Evolutionary conservation across 768 basidiomycete genomes (phyloP), one percentile per base, ranked within the genome.

Genomic region (Suillus subalutaceus): DNA sequence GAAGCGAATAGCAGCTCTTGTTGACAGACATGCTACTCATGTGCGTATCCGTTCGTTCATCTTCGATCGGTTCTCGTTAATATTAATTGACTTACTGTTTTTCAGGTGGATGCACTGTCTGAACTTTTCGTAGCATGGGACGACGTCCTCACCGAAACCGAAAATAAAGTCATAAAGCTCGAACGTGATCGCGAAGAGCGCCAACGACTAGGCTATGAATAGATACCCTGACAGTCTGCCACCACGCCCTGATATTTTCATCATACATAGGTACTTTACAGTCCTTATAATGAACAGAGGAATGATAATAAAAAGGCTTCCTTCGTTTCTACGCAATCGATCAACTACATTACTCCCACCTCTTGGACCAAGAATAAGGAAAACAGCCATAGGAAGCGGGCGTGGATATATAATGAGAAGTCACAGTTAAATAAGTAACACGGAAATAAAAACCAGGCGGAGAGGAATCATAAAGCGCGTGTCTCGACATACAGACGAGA

Each of bases 91-190:
- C 38, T 61, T 40, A 37, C 55, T 60, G 40, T 65, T n/a, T 6
- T 48, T 65, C 63, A 94, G 93, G 88, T 93, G 10, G 93, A 93
- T 71, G 85, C 87, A 2, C 81, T 94, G 1, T 94, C 93, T 15
- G 92, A 94, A 69, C 79, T 94, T 26, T 94, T 95, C 67, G 90
- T 95, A 8, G 86, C 85, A 16, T 95, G 93, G 93, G 92, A 94
- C 69, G 91, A 94, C 65, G 83, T 88, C 1, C 76, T 94, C 12
- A 81, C 83, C n/a, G 87, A 86, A 55, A 84, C 87, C 5, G 92
- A 94, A 72, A 84, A 85, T 63, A 85, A 85, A 62, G 75, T 88
- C 7, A 77, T 77, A 35, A 81, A 77, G 44, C 71, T 92, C 63
- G 91, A 93, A 72, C 84, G 84, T 64, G 87, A 89, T 52, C 83